Evolutionary conservation across 176 grass and related monocot species (phyloP).

Genomic region (Phyllostachys edulis): DNA sequence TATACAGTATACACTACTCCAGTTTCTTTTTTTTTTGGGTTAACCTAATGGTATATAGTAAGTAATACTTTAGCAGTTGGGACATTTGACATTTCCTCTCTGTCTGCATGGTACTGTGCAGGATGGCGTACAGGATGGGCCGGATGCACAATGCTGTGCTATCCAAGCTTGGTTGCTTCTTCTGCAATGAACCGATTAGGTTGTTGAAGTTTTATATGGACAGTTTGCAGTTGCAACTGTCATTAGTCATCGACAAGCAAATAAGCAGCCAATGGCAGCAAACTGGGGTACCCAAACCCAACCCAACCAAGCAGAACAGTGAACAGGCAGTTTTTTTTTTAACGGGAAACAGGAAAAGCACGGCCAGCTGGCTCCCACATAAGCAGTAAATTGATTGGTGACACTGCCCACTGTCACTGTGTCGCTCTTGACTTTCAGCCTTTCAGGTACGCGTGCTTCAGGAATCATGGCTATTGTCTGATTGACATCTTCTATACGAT

Average conservation of each 20-base stretch:
- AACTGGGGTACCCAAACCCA: no score
- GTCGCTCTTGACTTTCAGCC: not conserved
- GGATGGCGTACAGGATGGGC: not conserved
- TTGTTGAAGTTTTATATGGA: not conserved
- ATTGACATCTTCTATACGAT: not conserved
- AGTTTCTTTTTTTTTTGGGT: no score
- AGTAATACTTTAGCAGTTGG: no score
- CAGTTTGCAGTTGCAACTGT: not conserved
- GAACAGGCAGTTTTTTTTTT: no score
- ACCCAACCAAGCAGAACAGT: not conserved
- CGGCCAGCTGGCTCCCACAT: constrained; percentile 24
- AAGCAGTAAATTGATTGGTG: constrained; percentile 5
- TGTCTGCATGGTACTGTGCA: not conserved
- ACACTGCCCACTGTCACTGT: not conserved
- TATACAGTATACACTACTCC: no score
- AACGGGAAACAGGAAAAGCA: constrained; percentile 2
- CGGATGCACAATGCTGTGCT: not conserved
- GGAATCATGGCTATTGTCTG: constrained; percentile 14
- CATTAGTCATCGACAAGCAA: not conserved
- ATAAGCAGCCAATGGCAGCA: no score
- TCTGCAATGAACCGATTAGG: not conserved
- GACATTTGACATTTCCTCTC: not conserved
- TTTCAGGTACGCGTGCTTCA: constrained; percentile 21
- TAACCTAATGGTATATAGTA: no score
- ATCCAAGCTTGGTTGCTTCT: not conserved